Conservation (phyloP, 352 stramenopile genomes). For the Pilasporangium apinafurcum region DNA sequence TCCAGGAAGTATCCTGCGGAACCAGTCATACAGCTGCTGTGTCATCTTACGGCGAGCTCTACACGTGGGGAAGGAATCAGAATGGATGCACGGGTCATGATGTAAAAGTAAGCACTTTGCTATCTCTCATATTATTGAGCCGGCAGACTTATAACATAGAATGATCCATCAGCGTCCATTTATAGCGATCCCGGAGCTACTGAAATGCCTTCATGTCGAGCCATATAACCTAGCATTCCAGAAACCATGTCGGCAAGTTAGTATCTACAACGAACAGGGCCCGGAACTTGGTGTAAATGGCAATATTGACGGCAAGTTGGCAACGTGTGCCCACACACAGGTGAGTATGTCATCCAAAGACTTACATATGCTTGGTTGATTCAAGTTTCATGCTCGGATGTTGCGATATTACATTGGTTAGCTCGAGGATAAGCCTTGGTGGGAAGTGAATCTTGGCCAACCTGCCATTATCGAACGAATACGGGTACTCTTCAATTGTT, state of each 20-base stretch:
- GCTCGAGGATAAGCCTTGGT: slow-evolving; percentile 90
- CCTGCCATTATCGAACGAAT: slow-evolving; percentile 74
- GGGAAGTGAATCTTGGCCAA: slow-evolving; percentile 89
- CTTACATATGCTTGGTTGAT: not conserved
- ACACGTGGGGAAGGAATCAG: slow-evolving; percentile 89
- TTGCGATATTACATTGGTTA: slow-evolving; percentile 6
- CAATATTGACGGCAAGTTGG: slow-evolving; percentile 52
- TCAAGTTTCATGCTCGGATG: not conserved
- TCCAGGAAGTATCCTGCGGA: slow-evolving; percentile 83
- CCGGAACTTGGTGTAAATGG: slow-evolving; percentile 83
- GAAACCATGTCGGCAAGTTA: slow-evolving; percentile 78
- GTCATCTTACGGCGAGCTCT: slow-evolving; percentile 85
- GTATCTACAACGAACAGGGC: slow-evolving; percentile 86
- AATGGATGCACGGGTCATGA: slow-evolving; percentile 87
- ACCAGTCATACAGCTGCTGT: slow-evolving; percentile 87
- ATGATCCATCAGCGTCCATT: slow-evolving; percentile 35
- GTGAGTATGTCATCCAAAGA: slow-evolving; percentile 12
- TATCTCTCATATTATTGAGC: not conserved
- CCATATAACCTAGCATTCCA: slow-evolving; percentile 86
- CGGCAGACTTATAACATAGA: not conserved
- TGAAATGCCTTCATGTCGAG: slow-evolving; percentile 79
- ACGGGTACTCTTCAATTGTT: slow-evolving; percentile 21
- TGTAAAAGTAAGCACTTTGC: slow-evolving; percentile 13
- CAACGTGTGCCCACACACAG: slow-evolving; percentile 86
- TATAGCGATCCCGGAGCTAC: slow-evolving; percentile 61